phyloP scores from a whole-genome alignment of 176 grass and related monocot species.

The Oropetium thomaeum region DNA sequence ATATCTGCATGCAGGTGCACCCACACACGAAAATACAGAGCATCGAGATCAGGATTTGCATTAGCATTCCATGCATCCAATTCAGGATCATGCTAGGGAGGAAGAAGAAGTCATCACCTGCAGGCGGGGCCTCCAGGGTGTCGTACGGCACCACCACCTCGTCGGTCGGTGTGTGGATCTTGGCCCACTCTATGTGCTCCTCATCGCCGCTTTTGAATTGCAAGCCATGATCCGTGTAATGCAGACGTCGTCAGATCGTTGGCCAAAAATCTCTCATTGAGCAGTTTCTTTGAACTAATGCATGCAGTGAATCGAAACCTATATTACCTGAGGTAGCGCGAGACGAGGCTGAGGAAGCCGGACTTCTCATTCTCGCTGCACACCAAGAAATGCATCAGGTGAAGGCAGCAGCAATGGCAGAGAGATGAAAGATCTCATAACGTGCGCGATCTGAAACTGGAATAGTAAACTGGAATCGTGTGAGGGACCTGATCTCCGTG shows the following conservation, averaged over 20 bases:
- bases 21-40: too few species aligned
- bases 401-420: neutral
- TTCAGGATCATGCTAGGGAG: neutral
- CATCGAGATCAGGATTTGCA: neutral
- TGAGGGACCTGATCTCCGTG: slow-evolving; percentile 62
- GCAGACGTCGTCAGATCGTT: neutral
- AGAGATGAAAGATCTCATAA: neutral
- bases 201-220: slow-evolving; percentile 50
- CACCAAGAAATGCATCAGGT: neutral
- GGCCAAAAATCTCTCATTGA: neutral
- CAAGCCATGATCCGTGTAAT: neutral
- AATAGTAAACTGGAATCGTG: neutral
- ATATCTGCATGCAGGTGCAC: slow-evolving; percentile 49
- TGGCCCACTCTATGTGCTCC: slow-evolving; percentile 86
- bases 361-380: slow-evolving; percentile 90
- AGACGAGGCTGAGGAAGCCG: slow-evolving; percentile 76
- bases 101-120: slow-evolving; percentile 30
- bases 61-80: neutral
- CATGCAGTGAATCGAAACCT: neutral
- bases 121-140: slow-evolving; percentile 47
- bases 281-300: neutral
- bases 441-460: neutral
- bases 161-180: slow-evolving; percentile 90
- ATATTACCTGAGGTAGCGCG: slow-evolving; percentile 81
- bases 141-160: slow-evolving; percentile 91